Base-by-base conservation (phyloP, 495 filamentous ascomycete genomes). In the Parmelia sp. region DNA sequence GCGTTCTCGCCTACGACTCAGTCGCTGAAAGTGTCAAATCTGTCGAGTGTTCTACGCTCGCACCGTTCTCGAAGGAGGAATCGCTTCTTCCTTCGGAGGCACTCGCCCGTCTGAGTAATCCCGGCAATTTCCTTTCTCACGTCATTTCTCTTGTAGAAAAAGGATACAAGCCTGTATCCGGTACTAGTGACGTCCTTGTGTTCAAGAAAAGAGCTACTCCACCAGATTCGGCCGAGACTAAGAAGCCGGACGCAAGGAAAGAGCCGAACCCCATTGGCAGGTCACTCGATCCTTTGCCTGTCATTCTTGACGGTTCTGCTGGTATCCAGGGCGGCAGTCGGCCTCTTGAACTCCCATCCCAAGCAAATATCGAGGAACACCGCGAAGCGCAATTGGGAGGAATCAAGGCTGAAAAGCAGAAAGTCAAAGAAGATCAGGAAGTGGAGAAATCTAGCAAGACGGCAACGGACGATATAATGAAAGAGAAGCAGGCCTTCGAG, bases 101-200 rank as follows among this genome's bases (percentile, higher is more conserved):
- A 7, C 74, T 94, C 12, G 77, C 83, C 12, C 84, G 81, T n/a
- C 77, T 92, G 17, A 83, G 85, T 57, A 84, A 88, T 65, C 87
- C 89, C 0, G 78, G 86, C 27, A 86, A 85, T 63, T 94, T 92
- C 71, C 77, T 91, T 40, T 82, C 88, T 0, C 81, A 90, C 62
- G 85, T 92, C 56, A 77, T 76, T 3, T 74, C 79, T 21, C 81
- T 94, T 65, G 79, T 87, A 66, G 73, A 78, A 15, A 79, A 88
- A 47, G 90, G 90, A 3, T 92, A 87, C 66, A 87, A 89, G 60
- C 88, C 92, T 62, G 83, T 88, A 14, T 86, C 86, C 6, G 88
- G 88, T 10, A 80, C 82, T 62, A 83, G 81, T 8, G 83, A 92
- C 70, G 79, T 92, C 11, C 79, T 92, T 23, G 83, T 94, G 0